Evolutionary conservation across 192 early-diverging fungal species (phyloP).

Genomic region (Spizellomyces punctatus): DNA sequence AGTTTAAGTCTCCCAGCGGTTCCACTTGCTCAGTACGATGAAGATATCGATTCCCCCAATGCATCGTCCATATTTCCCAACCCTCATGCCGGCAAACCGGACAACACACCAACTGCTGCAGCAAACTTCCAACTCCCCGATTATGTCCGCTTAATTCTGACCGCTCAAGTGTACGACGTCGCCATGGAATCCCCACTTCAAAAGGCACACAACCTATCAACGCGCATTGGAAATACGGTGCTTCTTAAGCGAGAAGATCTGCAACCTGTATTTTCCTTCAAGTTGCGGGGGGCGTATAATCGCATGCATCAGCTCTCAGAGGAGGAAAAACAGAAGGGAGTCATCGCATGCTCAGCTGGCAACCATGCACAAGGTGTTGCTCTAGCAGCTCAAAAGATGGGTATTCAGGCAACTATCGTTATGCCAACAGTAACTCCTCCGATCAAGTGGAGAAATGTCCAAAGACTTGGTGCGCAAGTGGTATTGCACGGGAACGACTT

Average conservation of each 20-base stretch:
- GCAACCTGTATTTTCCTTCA: conserved; percentile 97
- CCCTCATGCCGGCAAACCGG: conserved; percentile 10
- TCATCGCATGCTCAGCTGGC: conserved; percentile 96
- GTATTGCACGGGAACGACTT: conserved; percentile 91
- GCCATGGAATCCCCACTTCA: conserved; percentile 89
- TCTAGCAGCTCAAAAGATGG: conserved; percentile 86
- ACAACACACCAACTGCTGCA: conserved; percentile 14
- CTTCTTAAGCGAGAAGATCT: conserved; percentile 95
- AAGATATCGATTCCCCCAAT: conserved; percentile 1
- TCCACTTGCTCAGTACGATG: background rate
- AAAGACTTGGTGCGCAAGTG: conserved; percentile 86
- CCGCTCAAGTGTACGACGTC: conserved; percentile 91
- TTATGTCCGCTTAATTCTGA: conserved; percentile 92
- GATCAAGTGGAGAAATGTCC: conserved; percentile 90
- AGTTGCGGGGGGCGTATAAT: conserved; percentile 97
- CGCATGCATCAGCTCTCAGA: conserved; percentile 78
- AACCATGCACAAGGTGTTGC: conserved; percentile 98
- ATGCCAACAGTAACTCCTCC: conserved; percentile 84
- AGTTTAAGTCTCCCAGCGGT: no score
- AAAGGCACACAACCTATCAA: conserved; percentile 78
- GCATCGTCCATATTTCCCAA: conserved; percentile 15
- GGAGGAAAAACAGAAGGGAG: conserved; percentile 80
- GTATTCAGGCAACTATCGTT: conserved; percentile 94
- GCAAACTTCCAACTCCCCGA: conserved; percentile 51
- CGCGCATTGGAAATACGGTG: conserved; percentile 68